These are phyloP conservation scores for Colletotrichum costaricense DNA, from an alignment of 2,329 filamentous ascomycete genomes.

Conservation along the genomic window DNA sequence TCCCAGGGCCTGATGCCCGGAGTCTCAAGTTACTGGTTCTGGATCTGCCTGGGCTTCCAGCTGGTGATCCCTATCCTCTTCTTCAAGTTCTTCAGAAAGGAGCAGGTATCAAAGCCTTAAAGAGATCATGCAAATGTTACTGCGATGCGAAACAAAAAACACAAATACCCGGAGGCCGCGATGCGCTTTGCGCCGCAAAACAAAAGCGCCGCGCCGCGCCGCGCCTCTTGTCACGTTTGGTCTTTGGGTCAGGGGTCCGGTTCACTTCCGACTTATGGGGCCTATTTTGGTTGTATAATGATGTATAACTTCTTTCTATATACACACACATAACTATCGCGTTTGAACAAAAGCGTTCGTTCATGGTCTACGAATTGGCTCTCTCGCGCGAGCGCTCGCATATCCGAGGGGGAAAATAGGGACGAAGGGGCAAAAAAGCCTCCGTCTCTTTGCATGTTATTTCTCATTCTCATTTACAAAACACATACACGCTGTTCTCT, in stretches of 20 bases:
- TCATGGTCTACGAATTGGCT: background rate
- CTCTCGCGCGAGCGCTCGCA: background rate
- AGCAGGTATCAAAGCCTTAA: constrained; percentile 66
- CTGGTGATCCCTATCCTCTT: constrained; percentile 68
- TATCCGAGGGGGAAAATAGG: background rate
- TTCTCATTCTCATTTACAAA: background rate
- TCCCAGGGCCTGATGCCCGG: constrained; percentile 57
- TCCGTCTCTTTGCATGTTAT: background rate
- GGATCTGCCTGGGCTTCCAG: constrained; percentile 69
- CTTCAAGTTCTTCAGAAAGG: constrained; percentile 67
- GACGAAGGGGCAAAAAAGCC: background rate
- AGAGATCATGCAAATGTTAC: background rate
- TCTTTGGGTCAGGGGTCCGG: constrained; percentile 25
- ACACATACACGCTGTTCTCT: background rate
- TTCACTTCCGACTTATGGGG: constrained; percentile 29
- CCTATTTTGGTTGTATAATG: constrained; percentile 34
- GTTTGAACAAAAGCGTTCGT: constrained; percentile 23
- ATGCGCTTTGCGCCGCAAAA: background rate
- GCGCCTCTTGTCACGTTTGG: constrained; percentile 30
- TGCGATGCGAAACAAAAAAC: constrained; percentile 28
- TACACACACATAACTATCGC: constrained; percentile 36
- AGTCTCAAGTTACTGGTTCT: constrained; percentile 66
- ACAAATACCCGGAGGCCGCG: constrained; percentile 26
- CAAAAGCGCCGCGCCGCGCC: background rate
- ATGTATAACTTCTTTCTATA: constrained; percentile 26